phyloP scores from a whole-genome alignment of 2,329 filamentous ascomycete genomes.

The Mollisiaceae sp. region DNA sequence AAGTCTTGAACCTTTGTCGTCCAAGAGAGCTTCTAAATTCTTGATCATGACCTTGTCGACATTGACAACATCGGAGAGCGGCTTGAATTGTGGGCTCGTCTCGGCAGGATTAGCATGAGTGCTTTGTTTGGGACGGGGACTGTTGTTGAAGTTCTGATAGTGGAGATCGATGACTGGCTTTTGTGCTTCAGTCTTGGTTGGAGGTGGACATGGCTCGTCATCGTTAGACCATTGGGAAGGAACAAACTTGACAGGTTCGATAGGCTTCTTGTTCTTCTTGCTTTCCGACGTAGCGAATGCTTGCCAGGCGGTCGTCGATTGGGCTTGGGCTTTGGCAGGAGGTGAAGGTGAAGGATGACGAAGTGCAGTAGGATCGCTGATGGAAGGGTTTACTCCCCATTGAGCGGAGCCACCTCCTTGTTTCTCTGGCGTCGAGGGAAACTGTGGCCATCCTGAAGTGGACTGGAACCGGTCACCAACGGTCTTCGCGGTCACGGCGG shows the following conservation, averaged over 20 bases:
- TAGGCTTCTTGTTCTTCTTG: not conserved
- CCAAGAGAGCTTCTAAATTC: not conserved
- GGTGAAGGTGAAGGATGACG: not conserved
- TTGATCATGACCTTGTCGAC: conserved; percentile 1
- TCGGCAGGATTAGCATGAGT: not conserved
- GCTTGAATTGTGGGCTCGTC: not conserved
- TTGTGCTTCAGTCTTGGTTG: not conserved
- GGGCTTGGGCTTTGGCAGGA: not conserved
- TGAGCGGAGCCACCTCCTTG: not conserved
- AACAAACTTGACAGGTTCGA: not conserved
- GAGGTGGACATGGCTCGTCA: not conserved
- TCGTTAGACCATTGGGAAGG: not conserved
- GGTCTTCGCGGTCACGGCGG: not conserved
- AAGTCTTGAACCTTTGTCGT: not conserved
- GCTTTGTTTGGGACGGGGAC: not conserved
- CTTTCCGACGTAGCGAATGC: not conserved
- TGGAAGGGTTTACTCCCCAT: not conserved
- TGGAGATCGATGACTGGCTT: not conserved
- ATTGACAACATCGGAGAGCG: not conserved
- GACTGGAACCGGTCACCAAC: not conserved
- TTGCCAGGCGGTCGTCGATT: not conserved
- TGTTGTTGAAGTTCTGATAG: not conserved
- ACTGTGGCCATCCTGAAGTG: not conserved
- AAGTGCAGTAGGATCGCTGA: not conserved
- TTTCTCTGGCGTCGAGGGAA: not conserved